Percentiles rank a stretch among this genome's conserved stretches.
Conservation (phyloP, 1,284 basidiomycete genomes). For the Mycosarcoma mackinlayi region DNA sequence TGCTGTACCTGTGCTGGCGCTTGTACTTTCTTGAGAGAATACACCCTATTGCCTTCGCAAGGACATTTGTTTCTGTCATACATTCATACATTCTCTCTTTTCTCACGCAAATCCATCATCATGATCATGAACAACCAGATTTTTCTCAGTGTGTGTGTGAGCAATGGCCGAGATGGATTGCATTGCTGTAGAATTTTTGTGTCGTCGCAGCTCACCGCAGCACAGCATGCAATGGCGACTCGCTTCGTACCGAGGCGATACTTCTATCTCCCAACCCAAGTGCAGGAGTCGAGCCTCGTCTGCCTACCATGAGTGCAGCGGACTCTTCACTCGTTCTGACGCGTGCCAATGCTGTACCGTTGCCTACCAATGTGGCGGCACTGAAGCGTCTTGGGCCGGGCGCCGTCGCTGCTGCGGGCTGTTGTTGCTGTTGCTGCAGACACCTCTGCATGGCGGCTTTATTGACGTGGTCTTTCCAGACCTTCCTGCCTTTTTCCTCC, state of each 20-base stretch:
- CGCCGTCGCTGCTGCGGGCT: not conserved
- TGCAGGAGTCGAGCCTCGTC: not conserved
- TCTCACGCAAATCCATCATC: not conserved
- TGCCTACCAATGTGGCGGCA: not conserved
- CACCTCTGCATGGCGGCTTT: slow-evolving; percentile 26
- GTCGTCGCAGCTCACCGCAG: not conserved
- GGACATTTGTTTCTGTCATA: not conserved
- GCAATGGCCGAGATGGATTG: too few relatives aligned
- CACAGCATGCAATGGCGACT: not conserved
- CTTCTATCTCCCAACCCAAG: not conserved
- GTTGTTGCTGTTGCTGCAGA: slow-evolving; percentile 25
- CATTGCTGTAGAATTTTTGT: too few relatives aligned
- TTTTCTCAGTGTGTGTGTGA: too few relatives aligned
- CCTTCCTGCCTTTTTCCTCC: slow-evolving; percentile 22
- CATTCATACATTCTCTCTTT: slow-evolving; percentile 3
- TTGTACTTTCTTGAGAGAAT: not conserved
- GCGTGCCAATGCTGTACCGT: slow-evolving; percentile 10
- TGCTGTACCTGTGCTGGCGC: not conserved
- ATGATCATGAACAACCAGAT: too few relatives aligned
- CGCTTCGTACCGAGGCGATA: not conserved
- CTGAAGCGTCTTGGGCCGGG: slow-evolving; percentile 11
- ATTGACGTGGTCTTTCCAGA: slow-evolving; percentile 43
- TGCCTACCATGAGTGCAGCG: too few relatives aligned
- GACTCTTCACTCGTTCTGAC: slow-evolving; percentile 25
- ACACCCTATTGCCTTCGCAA: not conserved